phyloP scores from a whole-genome alignment of 2,329 filamentous ascomycete species.

The Dendryphion nanum region DNA sequence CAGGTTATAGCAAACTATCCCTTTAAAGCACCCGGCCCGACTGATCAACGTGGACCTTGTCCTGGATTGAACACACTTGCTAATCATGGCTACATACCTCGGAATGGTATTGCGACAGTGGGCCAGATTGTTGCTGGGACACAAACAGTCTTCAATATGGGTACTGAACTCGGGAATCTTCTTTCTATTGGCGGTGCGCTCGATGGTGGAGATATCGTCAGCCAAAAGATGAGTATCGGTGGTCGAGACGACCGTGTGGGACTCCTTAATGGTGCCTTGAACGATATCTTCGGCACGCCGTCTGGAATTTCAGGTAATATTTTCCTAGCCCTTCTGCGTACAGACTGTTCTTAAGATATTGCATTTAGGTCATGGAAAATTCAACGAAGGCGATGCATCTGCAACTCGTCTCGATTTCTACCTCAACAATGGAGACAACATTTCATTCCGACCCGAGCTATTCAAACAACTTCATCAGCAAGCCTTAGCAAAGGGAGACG shows the following conservation, averaged over 20 bases:
- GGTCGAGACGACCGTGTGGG: constrained; percentile 16
- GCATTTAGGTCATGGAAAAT: constrained; percentile 14
- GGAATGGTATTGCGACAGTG: constrained; percentile 38
- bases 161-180: constrained; percentile 31
- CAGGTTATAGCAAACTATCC: constrained; percentile 17
- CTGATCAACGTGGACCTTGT: constrained; percentile 36
- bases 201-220: constrained; percentile 17
- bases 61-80: constrained; percentile 42
- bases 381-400: constrained; percentile 36
- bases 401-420: constrained; percentile 26
- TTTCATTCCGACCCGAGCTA: constrained; percentile 21
- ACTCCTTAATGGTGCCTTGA: constrained; percentile 24
- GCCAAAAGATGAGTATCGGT: constrained; percentile 19
- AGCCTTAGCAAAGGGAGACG: constrained; percentile 14
- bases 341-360: too few relatives aligned
- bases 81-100: constrained; percentile 43
- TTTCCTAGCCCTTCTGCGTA: too few relatives aligned
- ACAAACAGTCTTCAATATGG: constrained; percentile 39
- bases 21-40: constrained; percentile 18
- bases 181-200: constrained; percentile 14
- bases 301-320: constrained; percentile 24
- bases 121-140: constrained; percentile 33
- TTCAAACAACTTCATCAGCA: constrained; percentile 21
- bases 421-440: constrained; percentile 30
- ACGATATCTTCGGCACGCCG: constrained; percentile 27